A percentile compares a stretch with the other conserved stretches of the same genome.
These are phyloP conservation scores for Trichopus zeylanicus DNA, from an alignment of 116 monocot genomes.

Conservation along the genomic window DNA sequence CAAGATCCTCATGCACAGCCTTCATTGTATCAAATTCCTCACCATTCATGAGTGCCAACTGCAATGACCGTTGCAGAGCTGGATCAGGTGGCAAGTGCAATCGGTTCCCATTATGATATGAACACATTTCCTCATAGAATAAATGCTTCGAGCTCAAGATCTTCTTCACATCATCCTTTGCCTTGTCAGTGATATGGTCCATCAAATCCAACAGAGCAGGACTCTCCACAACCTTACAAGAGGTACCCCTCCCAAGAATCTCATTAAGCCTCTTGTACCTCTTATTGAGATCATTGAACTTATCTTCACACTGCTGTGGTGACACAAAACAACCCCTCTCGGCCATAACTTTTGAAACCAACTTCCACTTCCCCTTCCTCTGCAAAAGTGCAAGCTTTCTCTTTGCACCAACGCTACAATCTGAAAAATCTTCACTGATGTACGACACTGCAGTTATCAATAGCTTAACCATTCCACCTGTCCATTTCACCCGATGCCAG, in stretches of 20 bases:
- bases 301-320: slow-evolving; percentile 92
- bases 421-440: slow-evolving; percentile 57
- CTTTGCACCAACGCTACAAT: slow-evolving; percentile 26
- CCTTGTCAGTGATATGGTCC: slow-evolving; percentile 67
- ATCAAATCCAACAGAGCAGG: slow-evolving; percentile 68
- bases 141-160: slow-evolving; percentile 89
- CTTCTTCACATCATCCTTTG: slow-evolving; percentile 83
- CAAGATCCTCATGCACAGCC: slow-evolving; percentile 20
- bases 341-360: slow-evolving; percentile 75
- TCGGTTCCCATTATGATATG: slow-evolving; percentile 79
- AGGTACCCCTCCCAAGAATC: slow-evolving; percentile 80
- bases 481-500: slow-evolving; percentile 93
- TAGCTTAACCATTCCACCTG: slow-evolving; percentile 68
- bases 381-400: slow-evolving; percentile 59
- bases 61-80: slow-evolving; percentile 51
- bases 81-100: slow-evolving; percentile 74
- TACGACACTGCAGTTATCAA: slow-evolving; percentile 91
- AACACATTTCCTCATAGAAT: slow-evolving; percentile 98
- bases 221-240: slow-evolving; percentile 84
- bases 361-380: slow-evolving; percentile 93
- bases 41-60: slow-evolving; percentile 50
- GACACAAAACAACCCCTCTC: slow-evolving; percentile 77
- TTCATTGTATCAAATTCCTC: slow-evolving; percentile 47
- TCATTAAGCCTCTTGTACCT: slow-evolving; percentile 88
- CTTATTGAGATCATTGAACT: slow-evolving; percentile 96